These are phyloP conservation scores for Colletotrichum eleusines DNA, from an alignment of 2,329 filamentous ascomycete species.

Conservation along the genomic window DNA sequence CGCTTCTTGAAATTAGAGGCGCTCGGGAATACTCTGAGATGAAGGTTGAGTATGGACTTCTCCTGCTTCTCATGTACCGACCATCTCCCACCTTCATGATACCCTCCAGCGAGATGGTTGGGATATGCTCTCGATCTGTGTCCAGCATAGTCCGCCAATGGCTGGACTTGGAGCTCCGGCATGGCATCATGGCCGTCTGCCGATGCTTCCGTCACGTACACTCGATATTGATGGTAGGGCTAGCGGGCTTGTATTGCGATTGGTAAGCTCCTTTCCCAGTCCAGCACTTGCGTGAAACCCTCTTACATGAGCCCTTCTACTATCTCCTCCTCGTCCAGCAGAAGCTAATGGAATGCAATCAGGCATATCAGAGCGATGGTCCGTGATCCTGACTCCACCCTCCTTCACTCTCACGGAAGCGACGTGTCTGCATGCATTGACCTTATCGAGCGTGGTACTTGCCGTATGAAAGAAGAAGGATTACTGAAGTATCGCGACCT, in stretches of 20 bases:
- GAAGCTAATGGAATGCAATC: neutral
- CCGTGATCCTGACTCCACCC: constrained; percentile 5
- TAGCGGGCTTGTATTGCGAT: constrained; percentile 46
- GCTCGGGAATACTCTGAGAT: constrained; percentile 45
- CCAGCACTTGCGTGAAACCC: neutral
- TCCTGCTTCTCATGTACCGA: constrained; percentile 43
- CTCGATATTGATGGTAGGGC: constrained; percentile 42
- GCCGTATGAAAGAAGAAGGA: constrained; percentile 12
- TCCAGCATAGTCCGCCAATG: constrained; percentile 44
- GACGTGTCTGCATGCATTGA: constrained; percentile 39
- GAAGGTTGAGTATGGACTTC: constrained; percentile 45
- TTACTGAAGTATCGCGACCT: constrained; percentile 34
- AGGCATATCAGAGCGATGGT: constrained; percentile 28
- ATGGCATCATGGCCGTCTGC: constrained; percentile 43
- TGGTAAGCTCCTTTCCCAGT: constrained; percentile 39
- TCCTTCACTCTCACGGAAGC: constrained; percentile 29
- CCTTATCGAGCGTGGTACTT: constrained; percentile 33
- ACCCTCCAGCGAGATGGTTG: constrained; percentile 44
- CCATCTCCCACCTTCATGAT: constrained; percentile 47
- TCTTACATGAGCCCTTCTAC: neutral
- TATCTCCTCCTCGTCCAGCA: neutral
- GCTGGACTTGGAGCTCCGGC: constrained; percentile 37
- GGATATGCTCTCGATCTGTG: constrained; percentile 43
- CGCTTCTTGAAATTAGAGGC: constrained; percentile 40
- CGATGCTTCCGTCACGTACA: constrained; percentile 44